A percentile compares a stretch with the other conserved stretches of the same genome.
phyloP scores from a whole-genome alignment of 306 rosid species.

The Corylus heterophylla region DNA sequence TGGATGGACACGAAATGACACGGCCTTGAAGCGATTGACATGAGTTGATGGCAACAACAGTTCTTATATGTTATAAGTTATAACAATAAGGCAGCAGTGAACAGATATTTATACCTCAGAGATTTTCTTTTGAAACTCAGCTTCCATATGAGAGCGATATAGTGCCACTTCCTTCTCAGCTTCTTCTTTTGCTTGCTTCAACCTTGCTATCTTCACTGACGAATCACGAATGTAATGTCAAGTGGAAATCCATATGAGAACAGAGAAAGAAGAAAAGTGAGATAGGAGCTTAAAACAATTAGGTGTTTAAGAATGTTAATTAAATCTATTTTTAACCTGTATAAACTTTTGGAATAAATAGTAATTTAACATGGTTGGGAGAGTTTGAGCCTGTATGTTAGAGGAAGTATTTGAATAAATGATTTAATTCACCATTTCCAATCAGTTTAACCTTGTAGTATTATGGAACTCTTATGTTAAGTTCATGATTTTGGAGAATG shows the following conservation, averaged over 20 bases:
- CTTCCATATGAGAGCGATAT: conserved; percentile 63
- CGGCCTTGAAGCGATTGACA: too few relatives aligned
- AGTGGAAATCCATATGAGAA: not conserved
- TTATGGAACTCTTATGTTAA: not conserved
- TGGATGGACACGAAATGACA: too few relatives aligned
- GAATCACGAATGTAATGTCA: conserved; percentile 26
- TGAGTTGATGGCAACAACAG: not conserved
- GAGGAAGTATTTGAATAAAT: too few relatives aligned
- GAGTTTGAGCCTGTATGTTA: too few relatives aligned
- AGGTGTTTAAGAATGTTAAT: too few relatives aligned
- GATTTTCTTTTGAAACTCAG: conserved; percentile 57
- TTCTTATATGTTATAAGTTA: not conserved
- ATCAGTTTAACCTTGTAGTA: not conserved
- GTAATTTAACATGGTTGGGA: too few relatives aligned
- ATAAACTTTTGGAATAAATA: too few relatives aligned
- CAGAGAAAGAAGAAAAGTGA: not conserved
- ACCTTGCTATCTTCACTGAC: conserved; percentile 57
- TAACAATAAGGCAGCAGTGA: not conserved
- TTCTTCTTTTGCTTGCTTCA: conserved; percentile 78
- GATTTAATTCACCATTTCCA: too few relatives aligned
- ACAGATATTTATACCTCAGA: conserved; percentile 47
- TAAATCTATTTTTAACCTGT: too few relatives aligned
- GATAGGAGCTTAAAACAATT: too few relatives aligned
- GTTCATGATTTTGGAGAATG: not conserved
- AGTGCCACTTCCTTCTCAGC: conserved; percentile 63